Percentiles rank a stretch among this genome's conserved stretches.
These are phyloP conservation scores for Candida neerlandica DNA, from an alignment of 1,139 yeast genomes.

Conservation along the genomic window DNA sequence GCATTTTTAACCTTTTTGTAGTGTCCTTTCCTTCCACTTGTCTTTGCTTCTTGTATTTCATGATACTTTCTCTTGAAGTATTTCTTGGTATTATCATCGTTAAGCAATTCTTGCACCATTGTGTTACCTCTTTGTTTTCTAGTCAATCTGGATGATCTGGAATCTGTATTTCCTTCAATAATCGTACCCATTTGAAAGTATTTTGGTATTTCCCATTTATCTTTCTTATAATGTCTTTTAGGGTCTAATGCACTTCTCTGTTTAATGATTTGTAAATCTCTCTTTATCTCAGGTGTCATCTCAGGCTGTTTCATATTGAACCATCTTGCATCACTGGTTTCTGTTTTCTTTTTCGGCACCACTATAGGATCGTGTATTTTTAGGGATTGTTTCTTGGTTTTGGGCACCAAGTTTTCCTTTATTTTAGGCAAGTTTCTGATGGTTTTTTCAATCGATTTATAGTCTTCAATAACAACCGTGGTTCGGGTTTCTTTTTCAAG, in stretches of 20 bases:
- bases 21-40: conserved; percentile 74
- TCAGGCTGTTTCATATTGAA: conserved; percentile 82
- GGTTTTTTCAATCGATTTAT: conserved; percentile 30
- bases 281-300: conserved; percentile 68
- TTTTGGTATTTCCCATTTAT: conserved; percentile 79
- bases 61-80: conserved; percentile 84
- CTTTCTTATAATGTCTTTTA: conserved; percentile 91
- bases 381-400: conserved; percentile 26
- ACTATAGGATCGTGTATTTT: conserved; percentile 55
- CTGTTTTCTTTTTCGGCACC: conserved; percentile 19
- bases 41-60: conserved; percentile 74
- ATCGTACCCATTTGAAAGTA: conserved; percentile 89
- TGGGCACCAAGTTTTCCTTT: conserved; percentile 30
- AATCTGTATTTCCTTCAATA: conserved; percentile 80
- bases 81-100: conserved; percentile 66
- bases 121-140: conserved; percentile 75
- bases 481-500: conserved; percentile 25
- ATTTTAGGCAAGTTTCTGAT: conserved; percentile 41
- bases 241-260: conserved; percentile 94
- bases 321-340: conserved; percentile 67
- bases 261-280: conserved; percentile 77
- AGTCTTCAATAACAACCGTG: conserved; percentile 20
- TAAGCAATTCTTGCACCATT: conserved; percentile 78
- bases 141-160: conserved; percentile 67
- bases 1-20: conserved; percentile 66